phyloP scores from a whole-genome alignment of 352 stramenopile species.

The Phytopythium helicoides region DNA sequence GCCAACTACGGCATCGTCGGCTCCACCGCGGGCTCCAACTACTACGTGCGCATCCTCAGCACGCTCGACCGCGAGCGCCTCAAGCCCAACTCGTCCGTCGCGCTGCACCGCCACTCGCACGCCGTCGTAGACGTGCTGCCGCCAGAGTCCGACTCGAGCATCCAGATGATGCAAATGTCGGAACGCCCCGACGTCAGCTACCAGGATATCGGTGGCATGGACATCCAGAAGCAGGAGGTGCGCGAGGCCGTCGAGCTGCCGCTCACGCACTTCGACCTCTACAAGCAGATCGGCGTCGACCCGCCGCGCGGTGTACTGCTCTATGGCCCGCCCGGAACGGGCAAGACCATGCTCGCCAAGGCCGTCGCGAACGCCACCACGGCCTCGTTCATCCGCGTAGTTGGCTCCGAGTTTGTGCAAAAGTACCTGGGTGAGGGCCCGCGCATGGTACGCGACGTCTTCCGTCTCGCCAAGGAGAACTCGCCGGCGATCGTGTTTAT shows the following conservation, averaged over 20 bases:
- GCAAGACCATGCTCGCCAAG: conserved; percentile 99
- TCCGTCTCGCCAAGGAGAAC: conserved; percentile 99
- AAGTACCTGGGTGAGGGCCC: conserved; percentile 99
- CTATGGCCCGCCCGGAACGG: conserved; percentile 95
- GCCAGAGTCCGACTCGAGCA: conserved; percentile 98
- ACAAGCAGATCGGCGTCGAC: conserved; percentile 99
- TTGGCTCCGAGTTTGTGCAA: conserved; percentile 99
- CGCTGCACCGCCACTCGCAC: conserved; percentile 98
- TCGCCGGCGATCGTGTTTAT: conserved; percentile 99
- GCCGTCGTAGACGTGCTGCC: conserved; percentile 98
- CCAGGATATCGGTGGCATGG: conserved; percentile 98
- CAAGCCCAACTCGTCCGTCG: conserved; percentile 99
- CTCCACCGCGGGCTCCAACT: conserved; percentile 97
- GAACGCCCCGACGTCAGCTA: conserved; percentile 97
- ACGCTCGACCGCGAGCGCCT: conserved; percentile 98
- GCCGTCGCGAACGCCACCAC: conserved; percentile 99
- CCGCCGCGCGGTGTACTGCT: conserved; percentile 97
- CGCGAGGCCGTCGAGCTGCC: conserved; percentile 99
- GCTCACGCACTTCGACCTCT: conserved; percentile 99
- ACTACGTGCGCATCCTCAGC: conserved; percentile 98
- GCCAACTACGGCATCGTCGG: conserved; percentile 99
- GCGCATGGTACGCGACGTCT: conserved; percentile 99
- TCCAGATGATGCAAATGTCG: conserved; percentile 98
- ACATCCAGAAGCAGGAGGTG: conserved; percentile 99
- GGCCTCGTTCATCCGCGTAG: conserved; percentile 98